Base-by-base conservation (phyloP, 2,329 filamentous ascomycete genomes). In the Cladosporium sphaerospermum region DNA sequence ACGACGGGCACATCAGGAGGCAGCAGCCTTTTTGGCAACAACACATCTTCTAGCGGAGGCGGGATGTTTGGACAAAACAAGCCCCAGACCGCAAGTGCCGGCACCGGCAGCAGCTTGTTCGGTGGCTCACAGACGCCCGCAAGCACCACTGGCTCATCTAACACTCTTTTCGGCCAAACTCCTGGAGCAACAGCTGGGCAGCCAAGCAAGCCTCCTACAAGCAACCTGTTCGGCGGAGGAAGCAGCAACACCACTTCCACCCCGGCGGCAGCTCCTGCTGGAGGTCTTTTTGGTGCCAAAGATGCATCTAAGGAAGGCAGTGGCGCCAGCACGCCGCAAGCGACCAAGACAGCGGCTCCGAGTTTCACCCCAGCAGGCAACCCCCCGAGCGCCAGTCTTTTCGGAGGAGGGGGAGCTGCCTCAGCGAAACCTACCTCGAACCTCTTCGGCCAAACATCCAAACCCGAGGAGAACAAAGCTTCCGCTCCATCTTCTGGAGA, bases 281-380 rank as follows among this genome's bases (percentile, higher is more conserved):
- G 48, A 3, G 40, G 44, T 31, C 49, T 55, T 16, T 55, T 55
- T 42, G 52, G 44, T 16, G 39, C 42, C 6, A 33, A 33, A n/a
- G 32, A 34, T 18, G 34, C 34, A 16, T 32, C 40, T 10, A 53
- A 53, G 9, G 42, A 41, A 11, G 39, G 49, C 11, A 56, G 46
- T 34, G 57, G 54, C 14, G 53, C 55, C 9, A 60, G 54, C 14
- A 64, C 63, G 4, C 62, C 63, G 4, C 58, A 63, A 32, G 50
- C 56, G 5, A 60, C 56, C 52, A 61, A 61, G 36, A 46, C 48
- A 13, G 34, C 41, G 19, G 52, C 56, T 34, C 44, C 56, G 9
- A 62, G 59, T 10, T 63, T 61, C 11, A 65, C 63, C n/a, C 63
- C 63, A 8, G 62, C 62, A 33, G 70, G 65, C 46, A 54, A 64